Percentiles rank a stretch among this genome's conserved stretches.
Evolutionary conservation across 495 filamentous ascomycete genomes (phyloP).

Genomic region (Aspergillus wentii): DNA sequence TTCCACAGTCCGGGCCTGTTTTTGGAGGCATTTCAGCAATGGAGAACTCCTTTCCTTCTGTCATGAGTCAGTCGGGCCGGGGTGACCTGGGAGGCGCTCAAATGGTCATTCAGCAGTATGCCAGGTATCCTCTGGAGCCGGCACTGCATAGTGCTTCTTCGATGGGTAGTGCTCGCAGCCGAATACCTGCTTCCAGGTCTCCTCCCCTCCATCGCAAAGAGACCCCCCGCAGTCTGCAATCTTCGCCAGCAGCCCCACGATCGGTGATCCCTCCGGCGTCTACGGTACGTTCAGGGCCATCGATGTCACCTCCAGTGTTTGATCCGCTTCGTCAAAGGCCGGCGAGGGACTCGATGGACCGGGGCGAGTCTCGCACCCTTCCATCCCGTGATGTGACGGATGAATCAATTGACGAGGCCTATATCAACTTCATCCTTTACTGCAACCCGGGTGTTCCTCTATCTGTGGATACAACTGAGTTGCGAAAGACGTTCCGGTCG

Average conservation of each 20-base stretch:
- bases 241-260: constrained; percentile 34
- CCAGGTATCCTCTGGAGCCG: constrained; percentile 39
- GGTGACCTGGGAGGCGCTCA: constrained; percentile 25
- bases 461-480: constrained; percentile 65
- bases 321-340: constrained; percentile 27
- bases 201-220: constrained; percentile 38
- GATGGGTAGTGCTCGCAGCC: constrained; percentile 36
- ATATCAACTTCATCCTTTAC: constrained; percentile 83
- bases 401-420: constrained; percentile 79
- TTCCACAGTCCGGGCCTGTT: too few species aligned
- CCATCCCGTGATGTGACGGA: constrained; percentile 68
- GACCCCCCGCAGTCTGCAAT: constrained; percentile 40
- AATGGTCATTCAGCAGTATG: constrained; percentile 42
- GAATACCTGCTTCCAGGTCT: constrained; percentile 32
- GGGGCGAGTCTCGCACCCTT: constrained; percentile 40
- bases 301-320: constrained; percentile 40
- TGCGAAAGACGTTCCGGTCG: constrained; percentile 74
- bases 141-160: constrained; percentile 41
- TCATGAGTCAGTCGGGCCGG: constrained; percentile 29
- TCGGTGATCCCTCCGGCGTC: constrained; percentile 25
- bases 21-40: too few species aligned
- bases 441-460: constrained; percentile 76
- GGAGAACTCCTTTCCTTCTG: constrained; percentile 28
- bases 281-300: constrained; percentile 27
- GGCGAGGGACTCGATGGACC: constrained; percentile 30